Conservation (phyloP, 1,139 yeast genomes). For the Saccharomycopsis hybrid region DNA sequence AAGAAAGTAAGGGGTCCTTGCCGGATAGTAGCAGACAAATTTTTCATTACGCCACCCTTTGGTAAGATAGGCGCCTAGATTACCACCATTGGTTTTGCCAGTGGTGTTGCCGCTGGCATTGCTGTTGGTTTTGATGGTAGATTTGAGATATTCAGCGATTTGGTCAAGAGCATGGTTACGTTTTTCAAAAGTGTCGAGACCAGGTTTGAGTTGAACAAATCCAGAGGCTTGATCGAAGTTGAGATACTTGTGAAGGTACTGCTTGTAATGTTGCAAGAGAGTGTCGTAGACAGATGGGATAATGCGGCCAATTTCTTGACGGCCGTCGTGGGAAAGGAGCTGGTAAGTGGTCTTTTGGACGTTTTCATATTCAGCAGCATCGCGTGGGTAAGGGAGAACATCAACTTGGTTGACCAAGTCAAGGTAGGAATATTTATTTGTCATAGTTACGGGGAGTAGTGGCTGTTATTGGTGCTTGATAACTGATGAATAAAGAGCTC, state of each 20-base stretch:
- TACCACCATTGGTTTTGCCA: conserved; percentile 22
- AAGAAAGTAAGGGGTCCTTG: conserved; percentile 49
- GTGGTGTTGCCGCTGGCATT: conserved; percentile 30
- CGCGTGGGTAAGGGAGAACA: conserved; percentile 12
- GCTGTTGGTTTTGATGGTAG: conserved; percentile 7
- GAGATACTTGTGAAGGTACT: conserved; percentile 32
- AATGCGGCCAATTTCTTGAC: conserved; percentile 15
- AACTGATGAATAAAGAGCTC: too few relatives aligned
- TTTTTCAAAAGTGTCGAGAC: conserved; percentile 39
- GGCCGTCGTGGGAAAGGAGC: conserved; percentile 17
- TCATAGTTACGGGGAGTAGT: too few relatives aligned
- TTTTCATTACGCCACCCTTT: conserved; percentile 87
- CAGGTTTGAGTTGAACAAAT: conserved; percentile 34
- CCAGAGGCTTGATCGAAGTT: conserved; percentile 29
- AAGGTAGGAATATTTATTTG: conserved; percentile 1
- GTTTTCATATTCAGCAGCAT: conserved; percentile 1
- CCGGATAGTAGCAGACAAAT: conserved; percentile 62
- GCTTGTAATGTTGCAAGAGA: conserved; percentile 15
- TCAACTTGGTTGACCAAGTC: conserved; percentile 15
- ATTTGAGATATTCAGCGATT: conserved; percentile 42
- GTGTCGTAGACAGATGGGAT: conserved; percentile 9
- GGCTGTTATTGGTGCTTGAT: too few relatives aligned
- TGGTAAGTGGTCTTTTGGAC: conserved; percentile 12
- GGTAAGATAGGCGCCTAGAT: conserved; percentile 23
- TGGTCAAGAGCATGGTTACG: conserved; percentile 41